These are phyloP conservation scores for Dactylellina parvicollis DNA, from an alignment of 2,329 filamentous ascomycete genomes.

Conservation along the genomic window DNA sequence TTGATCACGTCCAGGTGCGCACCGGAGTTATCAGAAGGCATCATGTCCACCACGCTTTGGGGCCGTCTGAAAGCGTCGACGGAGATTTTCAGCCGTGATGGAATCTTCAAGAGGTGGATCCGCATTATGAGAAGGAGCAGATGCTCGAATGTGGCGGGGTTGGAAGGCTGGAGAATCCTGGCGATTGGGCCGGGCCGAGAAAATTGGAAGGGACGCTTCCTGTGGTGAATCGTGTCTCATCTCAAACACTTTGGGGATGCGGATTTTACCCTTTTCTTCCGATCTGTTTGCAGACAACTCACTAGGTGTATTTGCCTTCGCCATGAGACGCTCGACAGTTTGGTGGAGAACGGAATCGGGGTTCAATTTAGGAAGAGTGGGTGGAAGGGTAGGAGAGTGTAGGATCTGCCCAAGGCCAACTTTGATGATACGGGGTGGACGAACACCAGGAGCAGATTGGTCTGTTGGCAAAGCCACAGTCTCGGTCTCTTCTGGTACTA, in stretches of 20 bases:
- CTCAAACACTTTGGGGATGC: conserved; percentile 25
- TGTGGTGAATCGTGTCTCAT: neutral
- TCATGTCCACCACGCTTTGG: neutral
- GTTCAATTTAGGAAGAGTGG: neutral
- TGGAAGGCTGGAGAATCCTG: neutral
- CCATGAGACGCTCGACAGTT: neutral
- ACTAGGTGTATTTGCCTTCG: neutral
- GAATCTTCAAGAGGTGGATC: neutral
- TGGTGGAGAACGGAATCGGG: neutral
- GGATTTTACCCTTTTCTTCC: conserved; percentile 26
- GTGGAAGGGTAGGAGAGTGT: neutral
- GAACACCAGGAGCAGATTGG: neutral
- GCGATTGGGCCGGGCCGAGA: neutral
- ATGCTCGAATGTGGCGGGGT: neutral
- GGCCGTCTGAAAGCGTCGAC: conserved; percentile 6
- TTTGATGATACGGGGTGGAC: neutral
- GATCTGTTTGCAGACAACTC: neutral
- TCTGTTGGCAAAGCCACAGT: conserved; percentile 1
- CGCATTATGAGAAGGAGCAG: neutral
- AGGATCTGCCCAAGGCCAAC: neutral
- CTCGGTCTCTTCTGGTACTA: neutral
- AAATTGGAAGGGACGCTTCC: neutral
- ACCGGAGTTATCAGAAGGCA: neutral
- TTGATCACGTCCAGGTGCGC: neutral
- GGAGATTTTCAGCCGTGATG: neutral